These are phyloP conservation scores for Solanum appendiculatum DNA, from an alignment of 257 asterid species.

Conservation along the genomic window DNA sequence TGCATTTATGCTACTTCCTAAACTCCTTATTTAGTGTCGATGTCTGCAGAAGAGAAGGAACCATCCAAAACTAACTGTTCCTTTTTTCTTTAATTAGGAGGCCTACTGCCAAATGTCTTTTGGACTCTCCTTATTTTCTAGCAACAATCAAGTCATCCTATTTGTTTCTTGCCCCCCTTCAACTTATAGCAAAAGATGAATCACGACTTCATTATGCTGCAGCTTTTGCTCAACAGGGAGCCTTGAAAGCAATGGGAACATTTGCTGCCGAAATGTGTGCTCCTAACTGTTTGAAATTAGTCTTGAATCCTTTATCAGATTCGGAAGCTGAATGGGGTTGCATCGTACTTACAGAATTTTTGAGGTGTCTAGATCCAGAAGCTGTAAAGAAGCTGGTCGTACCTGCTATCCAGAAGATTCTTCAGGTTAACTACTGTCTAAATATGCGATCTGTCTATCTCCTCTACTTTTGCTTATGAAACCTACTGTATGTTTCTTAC, in stretches of 20 bases:
- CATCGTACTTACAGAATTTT: constrained; percentile 62
- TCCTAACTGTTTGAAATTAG: constrained; percentile 78
- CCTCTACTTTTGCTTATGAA: not conserved
- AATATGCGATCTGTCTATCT: not conserved
- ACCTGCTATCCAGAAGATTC: constrained; percentile 79
- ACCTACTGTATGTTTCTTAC: constrained; percentile 1
- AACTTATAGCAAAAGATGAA: constrained; percentile 72
- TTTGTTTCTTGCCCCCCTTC: constrained; percentile 79
- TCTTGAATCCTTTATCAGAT: constrained; percentile 54
- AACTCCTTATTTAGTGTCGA: not conserved
- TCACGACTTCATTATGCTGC: constrained; percentile 84
- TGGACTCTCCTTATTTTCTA: constrained; percentile 87
- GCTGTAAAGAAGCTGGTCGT: constrained; percentile 52
- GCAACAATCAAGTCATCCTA: constrained; percentile 69
- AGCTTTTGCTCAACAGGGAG: constrained; percentile 73
- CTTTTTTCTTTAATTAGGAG: constrained; percentile 48
- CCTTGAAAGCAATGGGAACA: constrained; percentile 71
- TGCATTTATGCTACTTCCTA: not conserved
- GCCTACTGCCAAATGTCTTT: constrained; percentile 79
- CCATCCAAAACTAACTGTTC: constrained; percentile 1
- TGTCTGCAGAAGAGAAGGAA: not conserved
- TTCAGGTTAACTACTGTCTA: constrained; percentile 55
- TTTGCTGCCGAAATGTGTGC: constrained; percentile 89
- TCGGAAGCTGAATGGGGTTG: constrained; percentile 83
- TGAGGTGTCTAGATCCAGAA: constrained; percentile 52